Conservation (phyloP, 805 yeast genomes). For the Lipomyces kockii region DNA sequence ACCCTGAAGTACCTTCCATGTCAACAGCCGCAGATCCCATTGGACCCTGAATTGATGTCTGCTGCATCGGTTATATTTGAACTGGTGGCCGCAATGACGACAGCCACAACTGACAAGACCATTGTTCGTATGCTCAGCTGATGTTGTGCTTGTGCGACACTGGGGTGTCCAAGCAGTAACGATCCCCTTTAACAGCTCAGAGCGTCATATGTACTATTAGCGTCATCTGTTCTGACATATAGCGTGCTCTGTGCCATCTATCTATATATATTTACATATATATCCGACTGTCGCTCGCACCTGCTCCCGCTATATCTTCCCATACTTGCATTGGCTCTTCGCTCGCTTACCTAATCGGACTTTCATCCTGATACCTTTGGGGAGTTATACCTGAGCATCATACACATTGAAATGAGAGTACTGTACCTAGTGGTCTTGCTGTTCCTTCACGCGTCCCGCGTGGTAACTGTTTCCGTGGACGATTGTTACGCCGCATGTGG, state of each 20-base stretch:
- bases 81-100: no score
- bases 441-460: not conserved
- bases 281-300: not conserved
- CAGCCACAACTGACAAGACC: no score
- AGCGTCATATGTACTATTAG: no score
- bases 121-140: no score
- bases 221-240: no score
- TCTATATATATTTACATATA: not conserved
- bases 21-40: not conserved
- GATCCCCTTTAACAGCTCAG: no score
- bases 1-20: no score
- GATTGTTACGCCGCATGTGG: slow-evolving; percentile 18
- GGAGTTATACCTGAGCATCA: not conserved
- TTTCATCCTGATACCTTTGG: not conserved
- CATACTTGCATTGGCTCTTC: not conserved
- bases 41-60: no score
- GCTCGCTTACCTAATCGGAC: not conserved
- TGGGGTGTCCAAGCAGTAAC: no score
- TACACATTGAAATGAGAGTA: not conserved
- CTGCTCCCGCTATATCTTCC: not conserved
- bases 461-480: slow-evolving; percentile 3
- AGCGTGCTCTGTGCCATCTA: no score
- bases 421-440: not conserved
- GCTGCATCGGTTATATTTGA: no score
- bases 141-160: no score